A percentile compares a stretch with the other conserved stretches of the same genome.
These are phyloP conservation scores for Scutellaria galericulata DNA, from an alignment of 257 asterid species.

Conservation along the genomic window DNA sequence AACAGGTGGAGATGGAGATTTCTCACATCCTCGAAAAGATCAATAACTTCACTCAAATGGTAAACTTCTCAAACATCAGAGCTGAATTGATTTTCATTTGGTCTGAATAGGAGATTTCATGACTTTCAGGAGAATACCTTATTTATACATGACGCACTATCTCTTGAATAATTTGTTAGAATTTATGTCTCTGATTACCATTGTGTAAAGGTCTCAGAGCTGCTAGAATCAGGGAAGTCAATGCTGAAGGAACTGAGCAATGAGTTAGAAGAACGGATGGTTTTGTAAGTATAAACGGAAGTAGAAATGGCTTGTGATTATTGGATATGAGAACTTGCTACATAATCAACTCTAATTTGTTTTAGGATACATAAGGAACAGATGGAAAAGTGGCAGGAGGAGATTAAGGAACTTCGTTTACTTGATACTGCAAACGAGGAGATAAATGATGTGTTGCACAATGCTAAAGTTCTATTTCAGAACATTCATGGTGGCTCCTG, in stretches of 20 bases:
- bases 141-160: neutral
- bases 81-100: neutral
- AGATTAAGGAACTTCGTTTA: conserved; percentile 78
- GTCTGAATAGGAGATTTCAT: conserved; percentile 11
- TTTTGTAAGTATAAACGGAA: conserved; percentile 57
- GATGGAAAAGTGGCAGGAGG: conserved; percentile 88
- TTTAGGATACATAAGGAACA: conserved; percentile 85
- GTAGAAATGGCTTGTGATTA: conserved; percentile 14
- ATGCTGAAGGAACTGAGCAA: conserved; percentile 78
- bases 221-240: conserved; percentile 88
- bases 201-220: conserved; percentile 70
- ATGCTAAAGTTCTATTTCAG: conserved; percentile 70
- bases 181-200: conserved; percentile 34
- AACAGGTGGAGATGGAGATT: conserved; percentile 72
- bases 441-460: conserved; percentile 59
- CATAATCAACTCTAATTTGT: conserved; percentile 36
- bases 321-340: conserved; percentile 24
- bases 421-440: conserved; percentile 83
- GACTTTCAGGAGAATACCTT: conserved; percentile 16
- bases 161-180: conserved; percentile 21
- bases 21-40: conserved; percentile 83
- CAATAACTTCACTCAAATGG: conserved; percentile 73
- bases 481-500: conserved; percentile 54
- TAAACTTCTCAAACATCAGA: conserved; percentile 35
- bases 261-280: conserved; percentile 81